Base-by-base conservation (phyloP, 1,284 basidiomycete species). In the Trichosporon faecale region DNA sequence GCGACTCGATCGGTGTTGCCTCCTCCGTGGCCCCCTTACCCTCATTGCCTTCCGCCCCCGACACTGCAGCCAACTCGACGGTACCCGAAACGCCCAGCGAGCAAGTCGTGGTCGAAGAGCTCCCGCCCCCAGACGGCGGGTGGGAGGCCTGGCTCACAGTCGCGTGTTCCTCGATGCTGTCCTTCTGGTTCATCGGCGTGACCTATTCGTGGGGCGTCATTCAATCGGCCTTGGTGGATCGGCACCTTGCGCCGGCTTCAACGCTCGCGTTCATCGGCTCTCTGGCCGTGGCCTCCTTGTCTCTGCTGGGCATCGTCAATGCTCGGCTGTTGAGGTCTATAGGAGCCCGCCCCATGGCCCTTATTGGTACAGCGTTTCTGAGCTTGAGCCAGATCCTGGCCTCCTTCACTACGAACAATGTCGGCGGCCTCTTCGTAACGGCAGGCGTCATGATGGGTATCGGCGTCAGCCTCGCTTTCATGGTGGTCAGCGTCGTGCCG, bases 121-220 rank as follows among this genome's bases (percentile, higher is more conserved):
- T 46, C 12, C 55, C 27, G 12, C 52, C 57, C 9, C 71, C 71
- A 11, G 67, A 72, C 61, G 71, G 71, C 11, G 71, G 71, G 5
- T n/a, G 2, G 12, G 46, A 72, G 1, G 60, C 69, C 0, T 72
- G 71, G 71, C 1, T 33, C 9, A 63, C 61, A 29, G 65, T 70
- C 16, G 61, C 8, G 1, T 68, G 69, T 44, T 23, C 33, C 25
- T 12, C 67, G 4, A 31, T 66, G 4, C n/a, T 72, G 8, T 33
- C 35, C 18, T 71, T 73, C 69, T 72, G 66, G 67, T 77, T 73
- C 72, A 73, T 76, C 44, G 81, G 81, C 14, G 70, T 75, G 14
- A 76, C 76, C 18, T 81, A 83, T 68, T 75, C 73, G n/a, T 82
- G 77, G 68, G 81, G 82, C 8, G 74, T 83, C 35, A 71, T 83